Evolutionary conservation across 1,139 yeast genomes (phyloP).

Genomic region (Candida sp.): DNA sequence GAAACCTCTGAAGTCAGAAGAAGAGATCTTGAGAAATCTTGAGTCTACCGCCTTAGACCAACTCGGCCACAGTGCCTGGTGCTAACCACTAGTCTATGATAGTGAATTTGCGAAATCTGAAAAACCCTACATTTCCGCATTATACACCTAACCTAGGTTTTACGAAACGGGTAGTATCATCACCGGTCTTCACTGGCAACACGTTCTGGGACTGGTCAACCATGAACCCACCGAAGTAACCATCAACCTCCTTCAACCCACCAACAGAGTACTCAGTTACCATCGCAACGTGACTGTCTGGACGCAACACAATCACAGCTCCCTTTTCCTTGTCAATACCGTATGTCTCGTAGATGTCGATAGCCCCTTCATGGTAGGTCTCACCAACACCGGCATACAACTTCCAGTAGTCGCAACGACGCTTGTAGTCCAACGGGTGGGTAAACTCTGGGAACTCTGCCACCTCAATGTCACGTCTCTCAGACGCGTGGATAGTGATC

Average conservation of each 20-base stretch:
- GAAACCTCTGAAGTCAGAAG: too few relatives aligned
- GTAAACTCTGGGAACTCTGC: conserved; percentile 28
- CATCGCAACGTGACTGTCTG: conserved; percentile 37
- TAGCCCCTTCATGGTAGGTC: conserved; percentile 12
- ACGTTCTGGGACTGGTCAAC: conserved; percentile 18
- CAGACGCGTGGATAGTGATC: conserved; percentile 24
- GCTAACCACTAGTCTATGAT: too few relatives aligned
- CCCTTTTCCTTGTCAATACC: conserved; percentile 29
- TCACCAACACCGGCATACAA: conserved; percentile 24
- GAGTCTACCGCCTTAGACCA: too few relatives aligned
- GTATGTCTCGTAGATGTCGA: conserved; percentile 21
- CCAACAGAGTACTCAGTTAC: conserved; percentile 19
- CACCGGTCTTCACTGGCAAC: conserved; percentile 5
- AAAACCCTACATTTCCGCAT: too few relatives aligned
- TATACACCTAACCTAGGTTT: too few relatives aligned
- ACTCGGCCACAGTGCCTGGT: too few relatives aligned
- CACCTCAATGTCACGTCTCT: conserved; percentile 21
- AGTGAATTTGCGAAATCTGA: too few relatives aligned
- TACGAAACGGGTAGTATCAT: too few relatives aligned
- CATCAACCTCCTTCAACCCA: conserved; percentile 23
- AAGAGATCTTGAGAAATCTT: too few relatives aligned
- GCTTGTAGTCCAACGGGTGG: conserved; percentile 25
- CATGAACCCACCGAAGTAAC: conserved; percentile 25
- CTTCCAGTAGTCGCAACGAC: conserved; percentile 31
- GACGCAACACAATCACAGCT: conserved; percentile 30